Evolutionary conservation across 2,329 filamentous ascomycete species (phyloP).

Genomic region (Hymenoscyphus fructigenus): DNA sequence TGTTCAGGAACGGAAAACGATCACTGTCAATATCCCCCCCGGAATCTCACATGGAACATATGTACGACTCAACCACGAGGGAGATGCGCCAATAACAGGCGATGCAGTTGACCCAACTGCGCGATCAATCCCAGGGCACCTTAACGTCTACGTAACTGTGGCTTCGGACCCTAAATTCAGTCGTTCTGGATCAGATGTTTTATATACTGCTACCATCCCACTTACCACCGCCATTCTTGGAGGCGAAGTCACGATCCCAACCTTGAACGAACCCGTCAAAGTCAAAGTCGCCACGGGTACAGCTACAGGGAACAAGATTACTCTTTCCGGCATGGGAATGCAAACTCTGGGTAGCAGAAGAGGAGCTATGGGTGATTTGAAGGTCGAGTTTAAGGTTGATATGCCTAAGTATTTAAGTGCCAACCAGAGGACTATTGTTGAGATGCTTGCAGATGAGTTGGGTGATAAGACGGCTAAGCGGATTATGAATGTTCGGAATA

Average conservation of each 20-base stretch:
- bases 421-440: conserved; percentile 88
- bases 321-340: conserved; percentile 90
- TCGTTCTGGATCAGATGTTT: conserved; percentile 81
- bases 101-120: conserved; percentile 61
- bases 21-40: conserved; percentile 88
- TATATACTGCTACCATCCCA: conserved; percentile 89
- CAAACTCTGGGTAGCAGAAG: conserved; percentile 67
- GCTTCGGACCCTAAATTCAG: conserved; percentile 88
- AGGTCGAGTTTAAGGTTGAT: conserved; percentile 88
- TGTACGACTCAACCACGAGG: conserved; percentile 78
- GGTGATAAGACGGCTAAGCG: conserved; percentile 87
- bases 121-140: conserved; percentile 74
- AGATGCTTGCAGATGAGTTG: conserved; percentile 97
- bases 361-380: conserved; percentile 73
- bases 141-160: conserved; percentile 88
- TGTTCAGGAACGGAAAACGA: conserved; percentile 75
- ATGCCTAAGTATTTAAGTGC: conserved; percentile 94
- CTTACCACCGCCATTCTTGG: conserved; percentile 91
- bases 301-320: conserved; percentile 88
- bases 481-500: conserved; percentile 75
- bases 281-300: conserved; percentile 91
- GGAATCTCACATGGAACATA: conserved; percentile 98
- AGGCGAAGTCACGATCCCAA: conserved; percentile 86
- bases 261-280: conserved; percentile 84
- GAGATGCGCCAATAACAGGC: conserved; percentile 80